A percentile compares a stretch with the other conserved stretches of the same genome.
Evolutionary conservation across 805 yeast species (phyloP).

Genomic region (Candida parachauliodes): DNA sequence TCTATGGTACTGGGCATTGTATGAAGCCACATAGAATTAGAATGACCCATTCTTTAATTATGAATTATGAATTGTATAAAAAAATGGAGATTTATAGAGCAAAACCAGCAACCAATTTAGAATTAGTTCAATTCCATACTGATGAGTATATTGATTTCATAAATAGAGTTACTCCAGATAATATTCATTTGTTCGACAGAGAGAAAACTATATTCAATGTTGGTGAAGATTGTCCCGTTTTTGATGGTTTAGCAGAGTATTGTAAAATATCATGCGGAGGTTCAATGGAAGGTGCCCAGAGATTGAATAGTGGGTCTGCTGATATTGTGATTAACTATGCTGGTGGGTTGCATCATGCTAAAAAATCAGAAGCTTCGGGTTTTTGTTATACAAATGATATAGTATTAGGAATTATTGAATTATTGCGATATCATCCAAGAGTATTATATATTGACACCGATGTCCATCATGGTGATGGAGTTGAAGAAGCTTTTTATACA

Average conservation of each 20-base stretch:
- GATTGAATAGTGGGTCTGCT: conserved; percentile 79
- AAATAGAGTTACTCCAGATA: conserved; percentile 89
- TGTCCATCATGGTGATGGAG: conserved; percentile 98
- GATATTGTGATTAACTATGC: conserved; percentile 96
- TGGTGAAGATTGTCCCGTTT: conserved; percentile 95
- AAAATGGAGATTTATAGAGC: conserved; percentile 97
- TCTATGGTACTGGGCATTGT: conserved; percentile 97
- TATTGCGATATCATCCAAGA: conserved; percentile 84
- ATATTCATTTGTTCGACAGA: conserved; percentile 77
- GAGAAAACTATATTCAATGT: conserved; percentile 92
- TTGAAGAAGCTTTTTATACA: conserved; percentile 93
- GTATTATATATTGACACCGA: conserved; percentile 93
- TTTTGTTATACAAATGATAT: conserved; percentile 95
- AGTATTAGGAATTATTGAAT: conserved; percentile 81
- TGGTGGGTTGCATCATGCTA: conserved; percentile 98
- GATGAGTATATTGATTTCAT: conserved; percentile 95
- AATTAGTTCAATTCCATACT: conserved; percentile 96
- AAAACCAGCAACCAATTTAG: conserved; percentile 95
- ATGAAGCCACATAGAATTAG: conserved; percentile 99
- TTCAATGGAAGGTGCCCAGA: conserved; percentile 91
- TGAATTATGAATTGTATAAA: conserved; percentile 95
- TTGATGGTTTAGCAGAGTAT: conserved; percentile 92
- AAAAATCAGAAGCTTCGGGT: conserved; percentile 91
- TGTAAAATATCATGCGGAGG: conserved; percentile 92
- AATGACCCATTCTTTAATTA: conserved; percentile 95